A percentile compares a stretch with the other conserved stretches of the same genome.
Evolutionary conservation across 306 rosid species (phyloP).

Genomic region (Mimosa bimucronata): DNA sequence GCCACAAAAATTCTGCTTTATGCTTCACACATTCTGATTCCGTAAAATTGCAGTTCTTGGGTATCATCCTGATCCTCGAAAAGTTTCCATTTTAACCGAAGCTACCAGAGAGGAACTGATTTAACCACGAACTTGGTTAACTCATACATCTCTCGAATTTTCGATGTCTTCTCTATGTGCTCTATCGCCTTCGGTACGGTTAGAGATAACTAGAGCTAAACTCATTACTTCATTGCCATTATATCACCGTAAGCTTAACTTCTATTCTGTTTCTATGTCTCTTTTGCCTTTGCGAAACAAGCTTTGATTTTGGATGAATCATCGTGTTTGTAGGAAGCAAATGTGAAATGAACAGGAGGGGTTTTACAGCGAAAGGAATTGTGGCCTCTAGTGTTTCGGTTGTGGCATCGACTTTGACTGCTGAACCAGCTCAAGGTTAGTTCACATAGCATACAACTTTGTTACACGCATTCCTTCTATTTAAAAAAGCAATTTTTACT

Average conservation of each 20-base stretch:
- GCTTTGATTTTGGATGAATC: slow-evolving; percentile 23
- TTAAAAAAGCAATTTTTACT: slow-evolving; percentile 30
- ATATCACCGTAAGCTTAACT: slow-evolving; percentile 51
- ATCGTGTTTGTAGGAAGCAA: slow-evolving; percentile 68
- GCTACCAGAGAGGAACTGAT: neutral
- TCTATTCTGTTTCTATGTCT: neutral
- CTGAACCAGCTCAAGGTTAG: slow-evolving; percentile 68
- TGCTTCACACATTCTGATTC: neutral
- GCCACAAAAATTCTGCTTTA: slow-evolving; percentile 46
- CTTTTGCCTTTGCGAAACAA: neutral
- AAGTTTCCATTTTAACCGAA: slow-evolving; percentile 1
- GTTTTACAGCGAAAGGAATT: slow-evolving; percentile 43
- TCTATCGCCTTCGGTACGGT: slow-evolving; percentile 33
- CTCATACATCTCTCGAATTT: neutral
- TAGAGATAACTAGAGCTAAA: neutral
- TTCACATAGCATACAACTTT: slow-evolving; percentile 10
- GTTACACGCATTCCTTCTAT: neutral
- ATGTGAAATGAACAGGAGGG: slow-evolving; percentile 64
- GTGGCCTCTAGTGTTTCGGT: slow-evolving; percentile 77
- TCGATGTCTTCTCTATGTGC: slow-evolving; percentile 58
- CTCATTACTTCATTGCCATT: slow-evolving; percentile 48
- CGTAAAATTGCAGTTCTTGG: neutral
- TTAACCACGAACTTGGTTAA: neutral
- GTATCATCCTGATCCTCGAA: neutral
- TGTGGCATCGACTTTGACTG: slow-evolving; percentile 56